Evolutionary conservation across 2,329 filamentous ascomycete genomes (phyloP).

Genomic region (Neonectria faginata): DNA sequence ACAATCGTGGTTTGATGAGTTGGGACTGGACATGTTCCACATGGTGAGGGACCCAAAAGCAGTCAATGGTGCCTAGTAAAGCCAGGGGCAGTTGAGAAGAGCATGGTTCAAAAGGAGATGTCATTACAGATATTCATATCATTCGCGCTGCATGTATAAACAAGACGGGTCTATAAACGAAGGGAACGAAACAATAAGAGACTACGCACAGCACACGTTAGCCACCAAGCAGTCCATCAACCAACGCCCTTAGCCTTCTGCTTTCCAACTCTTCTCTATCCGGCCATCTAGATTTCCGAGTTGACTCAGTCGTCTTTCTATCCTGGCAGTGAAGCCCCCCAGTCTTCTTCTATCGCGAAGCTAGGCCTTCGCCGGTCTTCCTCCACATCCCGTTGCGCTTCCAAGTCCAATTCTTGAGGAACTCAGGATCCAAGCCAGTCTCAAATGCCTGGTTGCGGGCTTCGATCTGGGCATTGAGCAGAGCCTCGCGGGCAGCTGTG

Average conservation of each 20-base stretch:
- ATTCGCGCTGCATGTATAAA: constrained; percentile 29
- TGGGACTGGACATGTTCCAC: constrained; percentile 44
- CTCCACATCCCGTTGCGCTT: constrained; percentile 58
- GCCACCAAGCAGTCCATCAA: constrained; percentile 22
- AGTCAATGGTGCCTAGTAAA: neutral
- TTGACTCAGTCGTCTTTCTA: constrained; percentile 8
- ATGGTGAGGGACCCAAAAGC: constrained; percentile 44
- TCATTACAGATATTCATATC: neutral
- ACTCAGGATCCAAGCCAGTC: constrained; percentile 75
- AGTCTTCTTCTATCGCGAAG: constrained; percentile 37
- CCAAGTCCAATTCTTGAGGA: constrained; percentile 76
- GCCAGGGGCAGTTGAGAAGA: no score
- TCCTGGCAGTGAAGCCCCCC: constrained; percentile 14
- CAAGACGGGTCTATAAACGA: constrained; percentile 27
- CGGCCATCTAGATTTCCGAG: constrained; percentile 28
- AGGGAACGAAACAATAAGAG: constrained; percentile 32
- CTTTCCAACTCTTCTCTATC: constrained; percentile 32
- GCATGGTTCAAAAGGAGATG: neutral
- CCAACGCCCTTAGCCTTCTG: constrained; percentile 38
- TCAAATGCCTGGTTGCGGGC: constrained; percentile 75
- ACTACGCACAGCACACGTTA: constrained; percentile 31
- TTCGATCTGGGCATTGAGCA: constrained; percentile 73
- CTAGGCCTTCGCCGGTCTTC: constrained; percentile 44
- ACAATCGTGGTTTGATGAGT: constrained; percentile 35
- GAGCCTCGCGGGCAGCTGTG: constrained; percentile 69